Evolutionary conservation across 2,329 filamentous ascomycete genomes (phyloP).

Genomic region (Fusarium illudens): DNA sequence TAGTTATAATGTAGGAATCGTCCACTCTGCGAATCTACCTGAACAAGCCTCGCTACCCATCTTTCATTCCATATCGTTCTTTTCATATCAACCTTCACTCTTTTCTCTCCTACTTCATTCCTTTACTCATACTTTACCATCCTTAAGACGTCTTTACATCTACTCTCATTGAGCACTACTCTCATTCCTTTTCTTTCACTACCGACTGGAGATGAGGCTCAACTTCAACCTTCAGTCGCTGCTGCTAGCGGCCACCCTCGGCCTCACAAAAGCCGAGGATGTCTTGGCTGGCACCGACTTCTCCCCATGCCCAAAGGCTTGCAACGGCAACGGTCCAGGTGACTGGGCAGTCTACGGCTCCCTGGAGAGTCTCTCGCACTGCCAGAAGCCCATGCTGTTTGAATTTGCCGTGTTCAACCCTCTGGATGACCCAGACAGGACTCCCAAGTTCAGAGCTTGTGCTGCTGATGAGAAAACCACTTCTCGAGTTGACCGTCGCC

Average conservation of each 20-base stretch:
- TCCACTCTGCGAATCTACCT: neutral
- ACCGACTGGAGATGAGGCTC: neutral
- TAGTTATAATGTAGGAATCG: neutral
- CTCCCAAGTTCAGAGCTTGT: neutral
- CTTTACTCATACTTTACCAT: neutral
- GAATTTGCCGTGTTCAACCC: neutral
- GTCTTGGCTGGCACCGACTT: neutral
- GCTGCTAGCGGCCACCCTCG: neutral
- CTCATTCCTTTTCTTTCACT: neutral
- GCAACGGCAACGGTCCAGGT: neutral
- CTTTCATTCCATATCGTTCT: neutral
- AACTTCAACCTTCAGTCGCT: neutral
- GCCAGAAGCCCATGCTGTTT: neutral
- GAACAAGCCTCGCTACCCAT: neutral
- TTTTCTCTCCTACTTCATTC: neutral
- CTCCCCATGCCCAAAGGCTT: neutral
- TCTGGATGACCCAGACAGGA: neutral
- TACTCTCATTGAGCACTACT: neutral
- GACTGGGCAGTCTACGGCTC: neutral
- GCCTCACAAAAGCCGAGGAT: neutral
- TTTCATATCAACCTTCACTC: neutral
- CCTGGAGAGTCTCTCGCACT: neutral
- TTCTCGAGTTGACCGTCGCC: neutral
- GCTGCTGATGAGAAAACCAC: neutral
- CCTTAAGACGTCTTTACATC: neutral